Evolutionary conservation across 2,329 filamentous ascomycete species (phyloP).

Genomic region (Diaporthe ampelina): DNA sequence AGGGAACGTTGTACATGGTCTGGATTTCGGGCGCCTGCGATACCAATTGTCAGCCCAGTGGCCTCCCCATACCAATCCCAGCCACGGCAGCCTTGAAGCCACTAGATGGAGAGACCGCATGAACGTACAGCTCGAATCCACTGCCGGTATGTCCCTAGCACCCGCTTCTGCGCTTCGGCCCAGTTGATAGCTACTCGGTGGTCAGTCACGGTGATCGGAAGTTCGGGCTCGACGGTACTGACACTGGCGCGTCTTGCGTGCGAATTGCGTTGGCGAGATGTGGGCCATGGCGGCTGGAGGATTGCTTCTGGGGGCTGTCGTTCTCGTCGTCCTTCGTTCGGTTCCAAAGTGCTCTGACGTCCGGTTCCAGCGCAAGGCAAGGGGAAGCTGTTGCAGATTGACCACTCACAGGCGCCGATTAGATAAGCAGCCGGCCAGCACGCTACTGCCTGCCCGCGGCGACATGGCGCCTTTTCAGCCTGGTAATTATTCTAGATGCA

Average conservation of each 20-base stretch:
- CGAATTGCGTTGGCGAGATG: conserved; percentile 94
- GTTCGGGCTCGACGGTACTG: conserved; percentile 53
- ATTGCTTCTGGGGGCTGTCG: conserved; percentile 52
- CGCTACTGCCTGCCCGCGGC: conserved; percentile 23
- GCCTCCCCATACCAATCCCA: neutral
- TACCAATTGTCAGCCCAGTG: conserved; percentile 30
- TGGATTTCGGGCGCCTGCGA: conserved; percentile 93
- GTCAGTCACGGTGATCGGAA: conserved; percentile 52
- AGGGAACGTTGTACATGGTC: conserved; percentile 93
- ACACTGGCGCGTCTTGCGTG: conserved; percentile 84
- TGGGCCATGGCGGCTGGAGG: conserved; percentile 73
- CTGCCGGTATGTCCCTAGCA: conserved; percentile 90
- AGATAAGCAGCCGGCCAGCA: conserved; percentile 26
- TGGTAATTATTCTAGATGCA: conserved; percentile 4
- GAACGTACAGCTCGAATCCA: conserved; percentile 94
- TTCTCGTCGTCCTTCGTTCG: conserved; percentile 47
- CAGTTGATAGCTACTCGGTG: conserved; percentile 81
- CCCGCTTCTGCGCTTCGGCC: conserved; percentile 88
- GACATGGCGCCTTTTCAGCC: conserved; percentile 9
- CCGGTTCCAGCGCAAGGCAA: conserved; percentile 1
- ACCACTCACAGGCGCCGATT: conserved; percentile 42
- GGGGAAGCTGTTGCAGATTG: conserved; percentile 32
- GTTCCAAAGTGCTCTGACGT: conserved; percentile 39
- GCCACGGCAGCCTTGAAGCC: neutral
- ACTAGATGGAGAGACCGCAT: conserved; percentile 21